Percentiles rank a stretch among this genome's conserved stretches.
Conservation (phyloP, 2,329 filamentous ascomycete genomes). For the Xylariales sp. region DNA sequence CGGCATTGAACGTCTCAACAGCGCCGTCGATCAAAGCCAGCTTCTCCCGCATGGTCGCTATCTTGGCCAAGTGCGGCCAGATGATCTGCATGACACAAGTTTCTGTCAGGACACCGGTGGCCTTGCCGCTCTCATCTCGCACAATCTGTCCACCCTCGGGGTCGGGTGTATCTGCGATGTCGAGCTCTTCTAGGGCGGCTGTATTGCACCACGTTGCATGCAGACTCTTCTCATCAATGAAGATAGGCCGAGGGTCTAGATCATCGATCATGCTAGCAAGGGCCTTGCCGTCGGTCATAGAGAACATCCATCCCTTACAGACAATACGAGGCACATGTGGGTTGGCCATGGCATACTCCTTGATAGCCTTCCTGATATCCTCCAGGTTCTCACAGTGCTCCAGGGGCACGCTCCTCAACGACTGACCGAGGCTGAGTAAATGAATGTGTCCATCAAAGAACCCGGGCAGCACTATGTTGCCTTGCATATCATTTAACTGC, state of each 20-base stretch:
- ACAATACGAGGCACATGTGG: constrained; percentile 42
- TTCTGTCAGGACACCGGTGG: constrained; percentile 48
- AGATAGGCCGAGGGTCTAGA: constrained; percentile 45
- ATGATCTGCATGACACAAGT: constrained; percentile 48
- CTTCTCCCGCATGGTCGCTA: constrained; percentile 44
- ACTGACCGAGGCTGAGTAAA: constrained; percentile 49
- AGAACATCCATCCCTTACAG: constrained; percentile 52
- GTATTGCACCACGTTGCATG: constrained; percentile 54
- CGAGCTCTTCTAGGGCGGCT: constrained; percentile 45
- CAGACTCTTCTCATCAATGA: constrained; percentile 53
- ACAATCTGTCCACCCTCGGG: constrained; percentile 49
- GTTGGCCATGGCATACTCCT: constrained; percentile 36
- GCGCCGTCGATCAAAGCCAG: constrained; percentile 39
- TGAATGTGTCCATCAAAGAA: constrained; percentile 58
- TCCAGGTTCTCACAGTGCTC: constrained; percentile 38
- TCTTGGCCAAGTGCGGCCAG: constrained; percentile 48
- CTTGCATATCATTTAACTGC: constrained; percentile 28
- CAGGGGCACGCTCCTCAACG: constrained; percentile 46
- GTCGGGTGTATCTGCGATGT: constrained; percentile 37
- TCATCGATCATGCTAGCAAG: constrained; percentile 47
- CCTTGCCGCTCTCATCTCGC: constrained; percentile 39
- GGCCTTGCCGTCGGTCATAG: constrained; percentile 46
- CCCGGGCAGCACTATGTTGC: constrained; percentile 43
- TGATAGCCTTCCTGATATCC: constrained; percentile 45
- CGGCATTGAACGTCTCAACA: constrained; percentile 41